These are phyloP conservation scores for Avicennia marina DNA, from an alignment of 257 asterid genomes.

Conservation along the genomic window DNA sequence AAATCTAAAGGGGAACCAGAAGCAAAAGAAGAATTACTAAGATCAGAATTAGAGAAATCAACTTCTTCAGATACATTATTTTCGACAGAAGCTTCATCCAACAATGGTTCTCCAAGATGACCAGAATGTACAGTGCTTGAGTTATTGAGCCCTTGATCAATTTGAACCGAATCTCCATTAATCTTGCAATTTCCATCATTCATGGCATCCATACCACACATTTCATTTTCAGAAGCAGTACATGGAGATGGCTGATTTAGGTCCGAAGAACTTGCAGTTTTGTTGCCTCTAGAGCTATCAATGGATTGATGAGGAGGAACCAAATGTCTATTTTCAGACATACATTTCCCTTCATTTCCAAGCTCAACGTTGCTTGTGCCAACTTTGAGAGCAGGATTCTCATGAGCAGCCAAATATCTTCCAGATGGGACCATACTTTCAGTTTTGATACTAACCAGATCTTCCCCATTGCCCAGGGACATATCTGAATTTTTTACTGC, in stretches of 20 bases:
- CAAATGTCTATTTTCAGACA: conserved; percentile 52
- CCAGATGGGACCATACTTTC: conserved; percentile 43
- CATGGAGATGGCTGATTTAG: conserved; percentile 31
- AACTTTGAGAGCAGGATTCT: conserved; percentile 29
- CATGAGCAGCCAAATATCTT: conserved; percentile 25
- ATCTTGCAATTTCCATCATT: conserved; percentile 22
- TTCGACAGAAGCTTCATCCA: conserved; percentile 49
- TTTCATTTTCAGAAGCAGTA: conserved; percentile 29
- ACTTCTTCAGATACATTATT: conserved; percentile 49
- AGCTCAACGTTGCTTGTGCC: conserved; percentile 33
- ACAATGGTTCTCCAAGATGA: conserved; percentile 34
- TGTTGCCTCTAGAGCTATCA: conserved; percentile 26
- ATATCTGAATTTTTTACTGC: conserved; percentile 32
- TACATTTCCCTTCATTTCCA: conserved; percentile 39
- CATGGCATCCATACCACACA: conserved; percentile 17
- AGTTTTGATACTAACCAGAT: conserved; percentile 25
- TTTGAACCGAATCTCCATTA: conserved; percentile 26
- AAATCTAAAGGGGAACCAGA: conserved; percentile 44
- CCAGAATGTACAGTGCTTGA: conserved; percentile 24
- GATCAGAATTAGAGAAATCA: conserved; percentile 47
- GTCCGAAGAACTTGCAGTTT: conserved; percentile 55
- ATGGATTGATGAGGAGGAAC: conserved; percentile 29
- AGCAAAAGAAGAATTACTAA: conserved; percentile 37
- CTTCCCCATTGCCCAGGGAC: conserved; percentile 29
- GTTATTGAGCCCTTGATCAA: conserved; percentile 23